These are phyloP conservation scores for Tuber microsphaerosporum DNA, from an alignment of 495 filamentous ascomycete species.

Conservation along the genomic window DNA sequence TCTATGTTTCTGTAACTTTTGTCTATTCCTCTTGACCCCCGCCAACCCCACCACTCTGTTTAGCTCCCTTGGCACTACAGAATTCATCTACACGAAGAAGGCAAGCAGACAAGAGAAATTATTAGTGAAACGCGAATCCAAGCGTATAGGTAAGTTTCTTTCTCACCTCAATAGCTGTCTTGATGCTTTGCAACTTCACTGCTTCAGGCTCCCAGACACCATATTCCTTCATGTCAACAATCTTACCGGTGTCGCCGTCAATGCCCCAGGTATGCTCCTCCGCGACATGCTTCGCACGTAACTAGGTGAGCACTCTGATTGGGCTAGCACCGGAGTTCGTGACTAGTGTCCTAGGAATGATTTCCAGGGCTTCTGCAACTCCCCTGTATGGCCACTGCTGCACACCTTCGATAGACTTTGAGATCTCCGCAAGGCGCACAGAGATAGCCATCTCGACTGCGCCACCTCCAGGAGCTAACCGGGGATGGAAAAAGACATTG, in stretches of 20 bases:
- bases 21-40: too few species aligned
- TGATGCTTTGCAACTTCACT: constrained; percentile 96
- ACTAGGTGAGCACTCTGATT: constrained; percentile 78
- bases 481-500: constrained; percentile 95
- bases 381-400: constrained; percentile 99
- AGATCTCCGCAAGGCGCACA: constrained; percentile 75
- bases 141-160: constrained; percentile 5
- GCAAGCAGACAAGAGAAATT: too few species aligned
- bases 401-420: constrained; percentile 89
- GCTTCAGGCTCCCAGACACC: constrained; percentile 98
- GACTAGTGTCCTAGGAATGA: constrained; percentile 90
- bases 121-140: constrained; percentile 21
- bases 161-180: constrained; percentile 94
- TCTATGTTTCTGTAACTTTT: too few species aligned
- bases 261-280: constrained; percentile 86
- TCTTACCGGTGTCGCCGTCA: constrained; percentile 79
- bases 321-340: constrained; percentile 93
- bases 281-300: constrained; percentile 95
- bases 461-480: constrained; percentile 87
- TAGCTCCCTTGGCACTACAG: too few species aligned
- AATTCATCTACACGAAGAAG: too few species aligned
- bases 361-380: constrained; percentile 94
- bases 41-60: too few species aligned
- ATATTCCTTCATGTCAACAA: constrained; percentile 95
- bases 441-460: constrained; percentile 99